These are phyloP conservation scores for Claviceps purpurea DNA, from an alignment of 2,329 filamentous ascomycete genomes.

Conservation along the genomic window DNA sequence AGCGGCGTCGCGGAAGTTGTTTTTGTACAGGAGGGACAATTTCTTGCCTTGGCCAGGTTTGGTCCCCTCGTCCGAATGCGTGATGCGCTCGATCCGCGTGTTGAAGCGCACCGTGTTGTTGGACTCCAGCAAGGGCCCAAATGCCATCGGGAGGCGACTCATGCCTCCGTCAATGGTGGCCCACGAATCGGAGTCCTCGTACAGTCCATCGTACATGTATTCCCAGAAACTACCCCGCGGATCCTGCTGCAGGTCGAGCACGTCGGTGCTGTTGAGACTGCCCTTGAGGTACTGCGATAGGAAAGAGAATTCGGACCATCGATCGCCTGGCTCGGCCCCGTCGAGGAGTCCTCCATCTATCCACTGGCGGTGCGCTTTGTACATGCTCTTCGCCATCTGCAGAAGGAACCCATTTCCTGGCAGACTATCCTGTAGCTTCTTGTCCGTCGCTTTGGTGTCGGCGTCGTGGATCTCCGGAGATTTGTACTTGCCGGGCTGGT, in stretches of 20 bases:
- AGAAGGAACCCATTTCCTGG: constrained; percentile 22
- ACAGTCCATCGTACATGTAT: constrained; percentile 14
- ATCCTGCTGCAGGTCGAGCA: constrained; percentile 16
- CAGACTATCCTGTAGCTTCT: constrained; percentile 23
- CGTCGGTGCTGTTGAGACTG: constrained; percentile 39
- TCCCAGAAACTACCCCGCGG: constrained; percentile 32
- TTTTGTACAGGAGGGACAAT: constrained; percentile 43
- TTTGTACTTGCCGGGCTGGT: constrained; percentile 23
- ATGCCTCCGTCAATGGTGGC: constrained; percentile 4
- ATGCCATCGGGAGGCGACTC: constrained; percentile 35
- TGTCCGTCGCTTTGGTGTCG: constrained; percentile 20
- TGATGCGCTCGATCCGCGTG: constrained; percentile 42
- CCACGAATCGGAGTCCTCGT: constrained; percentile 14
- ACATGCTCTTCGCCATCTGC: constrained; percentile 28
- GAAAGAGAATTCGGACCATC: constrained; percentile 53
- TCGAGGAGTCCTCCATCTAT: constrained; percentile 22
- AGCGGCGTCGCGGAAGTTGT: constrained; percentile 23
- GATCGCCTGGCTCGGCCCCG: constrained; percentile 34
- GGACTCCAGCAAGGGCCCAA: constrained; percentile 43
- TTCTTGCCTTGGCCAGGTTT: constrained; percentile 35
- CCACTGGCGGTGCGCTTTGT: constrained; percentile 28
- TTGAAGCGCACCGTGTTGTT: constrained; percentile 35
- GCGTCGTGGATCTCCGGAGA: constrained; percentile 19
- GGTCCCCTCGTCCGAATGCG: too few relatives aligned
- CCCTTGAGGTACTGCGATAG: constrained; percentile 44